A percentile compares a stretch with the other conserved stretches of the same genome.
phyloP scores from a whole-genome alignment of 2,329 filamentous ascomycete species.

The Fusarium sp. region DNA sequence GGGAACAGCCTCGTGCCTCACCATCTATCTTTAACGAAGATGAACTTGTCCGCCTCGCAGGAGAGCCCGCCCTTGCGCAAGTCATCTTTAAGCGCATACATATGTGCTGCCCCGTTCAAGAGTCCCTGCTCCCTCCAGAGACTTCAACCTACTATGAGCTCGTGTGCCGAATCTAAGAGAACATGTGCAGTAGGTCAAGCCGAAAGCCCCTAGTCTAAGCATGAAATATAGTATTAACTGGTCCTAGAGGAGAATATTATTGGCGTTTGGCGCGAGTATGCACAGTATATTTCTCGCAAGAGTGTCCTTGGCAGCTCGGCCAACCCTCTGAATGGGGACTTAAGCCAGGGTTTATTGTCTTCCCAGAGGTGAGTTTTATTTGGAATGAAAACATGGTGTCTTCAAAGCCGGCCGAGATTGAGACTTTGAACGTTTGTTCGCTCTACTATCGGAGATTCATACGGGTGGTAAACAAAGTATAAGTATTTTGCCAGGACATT shows the following conservation, averaged over 20 bases:
- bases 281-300: not conserved
- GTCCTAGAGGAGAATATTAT: not conserved
- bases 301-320: not conserved
- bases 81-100: not conserved
- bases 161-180: not conserved
- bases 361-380: not conserved
- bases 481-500: not conserved
- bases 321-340: not conserved
- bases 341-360: not conserved
- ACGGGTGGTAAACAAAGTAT: not conserved
- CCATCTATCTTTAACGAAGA: not conserved
- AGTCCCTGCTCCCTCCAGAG: not conserved
- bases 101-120: not conserved
- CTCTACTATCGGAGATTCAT: not conserved
- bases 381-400: not conserved
- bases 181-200: not conserved
- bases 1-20: not conserved
- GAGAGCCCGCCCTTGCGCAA: not conserved
- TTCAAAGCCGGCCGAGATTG: too few species aligned
- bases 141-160: not conserved
- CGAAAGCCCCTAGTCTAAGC: not conserved
- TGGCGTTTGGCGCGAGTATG: not conserved
- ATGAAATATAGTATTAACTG: not conserved
- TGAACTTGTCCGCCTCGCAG: not conserved
- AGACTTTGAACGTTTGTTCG: not conserved